Evolutionary conservation across 805 yeast genomes (phyloP).

Genomic region (Cyberlindnera saturnus): DNA sequence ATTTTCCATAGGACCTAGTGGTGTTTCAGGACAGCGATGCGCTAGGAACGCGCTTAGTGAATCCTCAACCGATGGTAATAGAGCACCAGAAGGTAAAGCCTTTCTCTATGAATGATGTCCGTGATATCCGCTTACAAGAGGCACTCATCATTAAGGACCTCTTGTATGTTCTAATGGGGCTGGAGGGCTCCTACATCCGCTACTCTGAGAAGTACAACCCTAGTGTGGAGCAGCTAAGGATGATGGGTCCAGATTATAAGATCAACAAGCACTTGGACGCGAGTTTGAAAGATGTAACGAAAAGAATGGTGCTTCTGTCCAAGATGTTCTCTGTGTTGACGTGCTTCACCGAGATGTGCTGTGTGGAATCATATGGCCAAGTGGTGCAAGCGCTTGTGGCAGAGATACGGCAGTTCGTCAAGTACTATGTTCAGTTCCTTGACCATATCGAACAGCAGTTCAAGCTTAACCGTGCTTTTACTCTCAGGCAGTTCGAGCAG

Average conservation of each 20-base stretch:
- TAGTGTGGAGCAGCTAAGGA: conserved; percentile 28
- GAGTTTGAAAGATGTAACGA: conserved; percentile 63
- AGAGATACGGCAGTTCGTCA: conserved; percentile 43
- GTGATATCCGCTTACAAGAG: conserved; percentile 58
- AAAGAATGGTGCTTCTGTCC: conserved; percentile 55
- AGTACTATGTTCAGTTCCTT: conserved; percentile 29
- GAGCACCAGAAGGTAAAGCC: conserved; percentile 31
- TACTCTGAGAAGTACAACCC: conserved; percentile 59
- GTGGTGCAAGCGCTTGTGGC: conserved; percentile 69
- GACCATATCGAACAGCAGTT: conserved; percentile 49
- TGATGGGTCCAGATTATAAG: conserved; percentile 70
- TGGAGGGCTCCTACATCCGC: conserved; percentile 73
- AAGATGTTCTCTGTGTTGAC: conserved; percentile 53
- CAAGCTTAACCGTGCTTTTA: conserved; percentile 41
- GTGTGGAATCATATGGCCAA: conserved; percentile 53
- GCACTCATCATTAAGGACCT: conserved; percentile 67
- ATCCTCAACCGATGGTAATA: conserved; percentile 29
- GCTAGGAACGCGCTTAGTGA: conserved; percentile 26
- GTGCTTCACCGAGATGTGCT: conserved; percentile 56
- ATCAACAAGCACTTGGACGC: conserved; percentile 69
- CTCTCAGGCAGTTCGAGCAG: conserved; percentile 55
- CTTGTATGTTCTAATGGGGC: conserved; percentile 58
- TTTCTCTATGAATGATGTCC: conserved; percentile 39
- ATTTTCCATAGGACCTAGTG: conserved; percentile 20
- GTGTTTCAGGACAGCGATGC: conserved; percentile 16